Conservation (phyloP, 805 yeast genomes). For the Cephaloascus fragrans region DNA sequence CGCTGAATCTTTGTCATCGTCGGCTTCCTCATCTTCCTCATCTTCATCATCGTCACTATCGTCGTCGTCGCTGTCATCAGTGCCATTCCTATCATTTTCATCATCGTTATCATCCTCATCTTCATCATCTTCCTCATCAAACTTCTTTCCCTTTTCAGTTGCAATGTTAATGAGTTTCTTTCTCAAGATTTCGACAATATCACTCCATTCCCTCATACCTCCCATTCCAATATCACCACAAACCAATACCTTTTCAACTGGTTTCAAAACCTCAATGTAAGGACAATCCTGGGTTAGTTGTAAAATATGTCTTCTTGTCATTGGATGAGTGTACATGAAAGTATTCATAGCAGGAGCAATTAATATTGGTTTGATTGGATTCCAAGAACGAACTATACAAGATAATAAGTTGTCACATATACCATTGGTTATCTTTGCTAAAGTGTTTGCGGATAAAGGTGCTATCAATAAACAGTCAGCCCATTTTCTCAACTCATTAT, state of each 20-base stretch:
- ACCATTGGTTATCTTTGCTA: conserved; percentile 34
- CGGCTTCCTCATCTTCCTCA: conserved; percentile 25
- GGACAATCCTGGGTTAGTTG: conserved; percentile 26
- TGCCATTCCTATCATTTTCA: conserved; percentile 24
- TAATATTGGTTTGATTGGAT: conserved; percentile 31
- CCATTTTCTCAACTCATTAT: conserved; percentile 35
- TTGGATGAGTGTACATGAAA: conserved; percentile 36
- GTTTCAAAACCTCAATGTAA: conserved; percentile 32
- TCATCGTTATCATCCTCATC: conserved; percentile 25
- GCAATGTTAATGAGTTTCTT: conserved; percentile 19
- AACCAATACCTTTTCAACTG: conserved; percentile 35
- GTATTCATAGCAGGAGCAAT: conserved; percentile 42
- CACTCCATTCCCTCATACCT: conserved; percentile 40
- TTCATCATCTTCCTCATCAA: conserved; percentile 18
- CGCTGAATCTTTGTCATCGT: conserved; percentile 12
- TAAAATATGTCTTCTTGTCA: conserved; percentile 28
- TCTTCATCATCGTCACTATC: conserved; percentile 28
- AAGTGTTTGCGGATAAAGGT: conserved; percentile 34
- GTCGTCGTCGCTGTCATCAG: conserved; percentile 24
- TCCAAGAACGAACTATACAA: conserved; percentile 32
- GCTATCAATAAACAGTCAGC: conserved; percentile 37
- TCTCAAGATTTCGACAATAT: conserved; percentile 30
- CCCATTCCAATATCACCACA: conserved; percentile 44
- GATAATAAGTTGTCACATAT: conserved; percentile 33
- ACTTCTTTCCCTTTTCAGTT: conserved; percentile 15